Percentiles rank a stretch among this genome's conserved stretches.
phyloP scores from a whole-genome alignment of 148 eudicot species.

The Vaccinium corymbosum region DNA sequence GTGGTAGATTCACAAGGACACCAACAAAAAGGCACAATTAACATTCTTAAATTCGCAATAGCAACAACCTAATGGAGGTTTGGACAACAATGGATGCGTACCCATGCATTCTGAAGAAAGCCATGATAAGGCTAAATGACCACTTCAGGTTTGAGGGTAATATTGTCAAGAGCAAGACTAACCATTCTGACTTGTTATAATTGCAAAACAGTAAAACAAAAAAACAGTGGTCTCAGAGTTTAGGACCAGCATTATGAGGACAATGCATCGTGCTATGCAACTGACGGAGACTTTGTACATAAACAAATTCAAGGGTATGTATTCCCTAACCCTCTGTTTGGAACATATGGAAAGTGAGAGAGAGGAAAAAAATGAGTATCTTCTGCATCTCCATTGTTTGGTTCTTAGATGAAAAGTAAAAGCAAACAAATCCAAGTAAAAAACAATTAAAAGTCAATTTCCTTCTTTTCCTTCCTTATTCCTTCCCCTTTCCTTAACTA shows the following conservation, averaged over 20 bases:
- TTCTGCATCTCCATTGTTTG: no score
- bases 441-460: no score
- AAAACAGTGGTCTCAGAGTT: background rate
- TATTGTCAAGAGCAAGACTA: background rate
- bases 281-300: background rate
- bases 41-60: conserved; percentile 7
- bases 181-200: background rate
- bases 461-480: no score
- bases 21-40: background rate
- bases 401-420: no score
- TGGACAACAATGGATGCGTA: background rate
- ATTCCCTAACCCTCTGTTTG: background rate
- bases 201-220: background rate
- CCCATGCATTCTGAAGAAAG: background rate
- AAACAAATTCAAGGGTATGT: background rate
- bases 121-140: background rate
- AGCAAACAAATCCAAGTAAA: no score
- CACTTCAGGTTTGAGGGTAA: background rate
- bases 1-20: background rate
- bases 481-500: no score
- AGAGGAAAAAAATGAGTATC: no score
- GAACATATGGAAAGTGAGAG: no score
- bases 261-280: background rate
- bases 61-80: background rate
- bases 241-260: background rate